These are phyloP conservation scores for Phytomonas francai DNA, from an alignment of 208 protist genomes.

Conservation along the genomic window DNA sequence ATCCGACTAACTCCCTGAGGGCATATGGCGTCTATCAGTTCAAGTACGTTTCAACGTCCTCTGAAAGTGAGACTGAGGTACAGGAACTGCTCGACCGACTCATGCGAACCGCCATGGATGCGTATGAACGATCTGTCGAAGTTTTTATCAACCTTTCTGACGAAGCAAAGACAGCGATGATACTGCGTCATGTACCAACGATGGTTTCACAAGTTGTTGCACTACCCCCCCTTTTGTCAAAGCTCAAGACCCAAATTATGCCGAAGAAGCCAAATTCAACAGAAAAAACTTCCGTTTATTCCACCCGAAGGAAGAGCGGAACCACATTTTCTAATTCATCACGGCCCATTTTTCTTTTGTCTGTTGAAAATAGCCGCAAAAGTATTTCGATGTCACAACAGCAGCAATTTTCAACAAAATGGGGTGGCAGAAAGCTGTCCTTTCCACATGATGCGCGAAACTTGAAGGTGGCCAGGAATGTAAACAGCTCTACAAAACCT, in stretches of 20 bases:
- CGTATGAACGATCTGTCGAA: constrained; percentile 16
- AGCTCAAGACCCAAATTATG: neutral
- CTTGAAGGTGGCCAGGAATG: neutral
- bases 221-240: neutral
- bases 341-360: neutral
- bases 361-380: neutral
- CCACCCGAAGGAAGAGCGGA: neutral
- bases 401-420: neutral
- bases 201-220: constrained; percentile 3
- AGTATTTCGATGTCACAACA: neutral
- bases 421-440: neutral
- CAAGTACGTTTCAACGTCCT: constrained; percentile 30
- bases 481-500: neutral
- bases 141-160: neutral
- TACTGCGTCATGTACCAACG: neutral
- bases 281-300: neutral
- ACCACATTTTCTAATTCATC: neutral
- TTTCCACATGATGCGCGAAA: neutral
- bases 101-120: constrained; percentile 20
- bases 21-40: constrained; percentile 52
- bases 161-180: neutral
- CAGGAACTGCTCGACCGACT: constrained; percentile 26
- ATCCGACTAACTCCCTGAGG: constrained; percentile 55
- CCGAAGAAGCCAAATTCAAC: neutral
- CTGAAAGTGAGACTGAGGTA: constrained; percentile 29